Percentiles rank a stretch among this genome's conserved stretches.
phyloP scores from a whole-genome alignment of 2,329 filamentous ascomycete species.

The Xylariaceae sp. region DNA sequence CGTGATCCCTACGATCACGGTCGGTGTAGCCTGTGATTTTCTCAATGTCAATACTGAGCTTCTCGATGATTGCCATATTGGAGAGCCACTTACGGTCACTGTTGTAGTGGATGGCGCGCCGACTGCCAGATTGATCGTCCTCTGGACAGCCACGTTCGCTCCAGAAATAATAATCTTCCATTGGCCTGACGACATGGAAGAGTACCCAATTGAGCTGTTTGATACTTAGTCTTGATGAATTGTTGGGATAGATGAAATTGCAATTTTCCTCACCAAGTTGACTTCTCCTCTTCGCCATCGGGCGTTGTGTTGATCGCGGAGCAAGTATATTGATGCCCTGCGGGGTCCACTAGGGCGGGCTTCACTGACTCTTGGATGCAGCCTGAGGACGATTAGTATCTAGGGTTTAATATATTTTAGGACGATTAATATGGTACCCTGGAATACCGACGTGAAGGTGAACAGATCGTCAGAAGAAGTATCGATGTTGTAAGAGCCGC shows the following conservation, averaged over 20 bases:
- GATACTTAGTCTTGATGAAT: not conserved
- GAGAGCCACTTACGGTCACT: slow-evolving; percentile 41
- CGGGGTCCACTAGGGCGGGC: slow-evolving; percentile 45
- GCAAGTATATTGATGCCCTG: slow-evolving; percentile 45
- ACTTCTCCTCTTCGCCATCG: slow-evolving; percentile 44
- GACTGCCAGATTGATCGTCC: slow-evolving; percentile 44
- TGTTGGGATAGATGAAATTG: not conserved
- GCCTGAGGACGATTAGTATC: slow-evolving; percentile 35
- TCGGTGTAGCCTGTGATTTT: slow-evolving; percentile 45
- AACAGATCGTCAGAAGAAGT: slow-evolving; percentile 47
- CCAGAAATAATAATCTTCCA: slow-evolving; percentile 49
- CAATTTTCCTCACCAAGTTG: slow-evolving; percentile 45
- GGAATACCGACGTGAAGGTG: slow-evolving; percentile 48
- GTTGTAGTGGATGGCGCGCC: slow-evolving; percentile 44
- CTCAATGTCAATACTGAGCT: not conserved
- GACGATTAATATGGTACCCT: slow-evolving; percentile 35
- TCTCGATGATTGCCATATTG: not conserved
- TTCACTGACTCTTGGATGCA: slow-evolving; percentile 45
- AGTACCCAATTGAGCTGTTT: slow-evolving; percentile 46
- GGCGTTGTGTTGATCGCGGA: slow-evolving; percentile 45
- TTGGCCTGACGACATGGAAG: slow-evolving; percentile 45
- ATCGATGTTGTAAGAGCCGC: slow-evolving; percentile 49
- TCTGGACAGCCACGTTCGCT: slow-evolving; percentile 45
- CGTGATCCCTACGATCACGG: slow-evolving; percentile 46
- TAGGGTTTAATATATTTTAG: not conserved